Percentiles rank a stretch among this genome's conserved stretches.
These are phyloP conservation scores for Capsicum rhomboideum DNA, from an alignment of 257 asterid genomes.

Conservation along the genomic window DNA sequence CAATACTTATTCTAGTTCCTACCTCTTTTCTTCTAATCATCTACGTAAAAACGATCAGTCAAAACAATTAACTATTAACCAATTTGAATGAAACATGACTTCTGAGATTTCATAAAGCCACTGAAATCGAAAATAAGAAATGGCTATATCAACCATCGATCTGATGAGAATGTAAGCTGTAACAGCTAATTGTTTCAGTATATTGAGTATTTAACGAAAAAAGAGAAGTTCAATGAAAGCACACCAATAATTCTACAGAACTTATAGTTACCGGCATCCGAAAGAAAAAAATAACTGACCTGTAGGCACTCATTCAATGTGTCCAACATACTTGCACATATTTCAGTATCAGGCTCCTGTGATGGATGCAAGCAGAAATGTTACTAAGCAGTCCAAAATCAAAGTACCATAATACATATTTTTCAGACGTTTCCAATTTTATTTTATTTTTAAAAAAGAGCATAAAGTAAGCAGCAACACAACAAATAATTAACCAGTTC, in stretches of 20 bases:
- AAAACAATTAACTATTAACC: no score
- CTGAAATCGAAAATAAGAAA: no score
- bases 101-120: no score
- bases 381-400: constrained; percentile 3
- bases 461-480: neutral
- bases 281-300: constrained; percentile 33
- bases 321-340: constrained; percentile 81
- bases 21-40: no score
- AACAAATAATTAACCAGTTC: neutral
- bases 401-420: neutral
- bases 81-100: no score
- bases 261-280: neutral
- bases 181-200: no score
- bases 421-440: neutral
- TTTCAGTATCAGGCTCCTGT: constrained; percentile 98
- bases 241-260: neutral
- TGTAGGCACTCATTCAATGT: constrained; percentile 85
- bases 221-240: no score
- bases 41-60: no score
- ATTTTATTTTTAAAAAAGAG: neutral
- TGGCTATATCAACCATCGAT: no score
- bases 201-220: no score
- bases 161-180: no score
- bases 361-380: constrained; percentile 11
- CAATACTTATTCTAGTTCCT: no score